A percentile compares a stretch with the other conserved stretches of the same genome.
phyloP scores from a whole-genome alignment of 306 rosid species.

The Cucumis hystrix region DNA sequence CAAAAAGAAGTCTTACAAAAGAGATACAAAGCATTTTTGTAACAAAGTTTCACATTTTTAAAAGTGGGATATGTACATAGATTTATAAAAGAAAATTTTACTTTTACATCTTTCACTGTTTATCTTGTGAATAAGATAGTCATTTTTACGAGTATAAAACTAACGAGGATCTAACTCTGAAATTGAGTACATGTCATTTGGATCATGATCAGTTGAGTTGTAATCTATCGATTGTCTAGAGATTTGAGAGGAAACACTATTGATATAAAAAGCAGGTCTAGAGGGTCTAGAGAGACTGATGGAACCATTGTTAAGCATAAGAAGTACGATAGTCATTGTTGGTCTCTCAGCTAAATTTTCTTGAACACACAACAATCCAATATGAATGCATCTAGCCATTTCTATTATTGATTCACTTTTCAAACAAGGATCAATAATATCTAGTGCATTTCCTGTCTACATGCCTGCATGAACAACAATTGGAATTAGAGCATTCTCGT shows the following conservation, averaged over 20 bases:
- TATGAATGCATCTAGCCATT: constrained; percentile 36
- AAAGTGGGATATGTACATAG: no score
- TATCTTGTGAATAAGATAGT: no score
- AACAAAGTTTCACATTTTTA: no score
- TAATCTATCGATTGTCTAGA: background rate
- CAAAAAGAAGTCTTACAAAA: no score
- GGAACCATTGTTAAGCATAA: constrained; percentile 22
- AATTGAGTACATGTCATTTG: background rate
- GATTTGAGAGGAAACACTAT: background rate
- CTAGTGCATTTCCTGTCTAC: constrained; percentile 23
- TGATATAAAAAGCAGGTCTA: constrained; percentile 20
- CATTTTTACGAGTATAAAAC: no score
- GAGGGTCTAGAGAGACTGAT: constrained; percentile 15
- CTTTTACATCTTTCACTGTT: no score
- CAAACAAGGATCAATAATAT: constrained; percentile 19
- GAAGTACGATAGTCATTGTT: constrained; percentile 21
- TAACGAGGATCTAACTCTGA: constrained; percentile 2
- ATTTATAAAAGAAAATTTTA: no score
- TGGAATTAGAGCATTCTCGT: background rate
- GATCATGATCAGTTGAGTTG: background rate
- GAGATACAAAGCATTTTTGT: no score
- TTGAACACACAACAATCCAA: constrained; percentile 47
- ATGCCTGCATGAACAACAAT: constrained; percentile 16
- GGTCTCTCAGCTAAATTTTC: constrained; percentile 30
- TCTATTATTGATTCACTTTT: constrained; percentile 6